Evolutionary conservation across 2,329 filamentous ascomycete species (phyloP).

Genomic region (Ambrosiella beaveri): DNA sequence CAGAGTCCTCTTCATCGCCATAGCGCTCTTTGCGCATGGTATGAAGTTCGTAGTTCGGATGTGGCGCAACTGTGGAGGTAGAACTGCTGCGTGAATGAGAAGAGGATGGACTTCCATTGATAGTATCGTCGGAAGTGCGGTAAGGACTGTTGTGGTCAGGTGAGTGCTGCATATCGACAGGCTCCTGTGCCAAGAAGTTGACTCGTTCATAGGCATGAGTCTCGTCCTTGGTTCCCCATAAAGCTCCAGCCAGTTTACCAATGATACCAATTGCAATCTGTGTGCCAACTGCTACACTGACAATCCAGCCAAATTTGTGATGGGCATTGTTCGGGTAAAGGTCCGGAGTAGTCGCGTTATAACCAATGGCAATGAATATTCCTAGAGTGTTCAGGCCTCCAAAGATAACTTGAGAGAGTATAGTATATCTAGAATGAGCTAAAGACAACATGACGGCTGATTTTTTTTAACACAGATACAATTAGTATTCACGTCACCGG

Average conservation of each 20-base stretch:
- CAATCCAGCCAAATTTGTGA: conserved; percentile 72
- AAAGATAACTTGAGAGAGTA: conserved; percentile 53
- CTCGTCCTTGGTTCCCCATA: conserved; percentile 8
- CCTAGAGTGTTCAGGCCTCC: conserved; percentile 45
- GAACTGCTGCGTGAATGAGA: conserved; percentile 40
- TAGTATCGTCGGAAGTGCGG: conserved; percentile 53
- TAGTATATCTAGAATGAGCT: conserved; percentile 55
- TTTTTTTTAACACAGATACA: background rate
- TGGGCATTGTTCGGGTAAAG: conserved; percentile 80
- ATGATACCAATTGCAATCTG: conserved; percentile 55
- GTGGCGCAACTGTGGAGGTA: conserved; percentile 39
- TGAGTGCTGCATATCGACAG: conserved; percentile 17
- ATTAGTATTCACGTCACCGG: too few species aligned
- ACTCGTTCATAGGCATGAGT: conserved; percentile 5
- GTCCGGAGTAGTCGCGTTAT: conserved; percentile 68
- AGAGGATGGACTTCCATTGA: conserved; percentile 56
- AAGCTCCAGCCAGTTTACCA: conserved; percentile 35
- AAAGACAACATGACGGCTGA: conserved; percentile 74
- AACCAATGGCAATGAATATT: conserved; percentile 47
- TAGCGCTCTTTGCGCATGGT: conserved; percentile 25
- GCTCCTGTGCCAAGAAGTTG: background rate
- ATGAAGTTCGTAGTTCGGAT: conserved; percentile 23
- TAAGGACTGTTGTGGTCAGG: conserved; percentile 20
- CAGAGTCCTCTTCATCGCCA: conserved; percentile 28
- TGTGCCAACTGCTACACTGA: conserved; percentile 51